Conservation (phyloP, 2,329 filamentous ascomycete species). For the Sphaerulina musiva region DNA sequence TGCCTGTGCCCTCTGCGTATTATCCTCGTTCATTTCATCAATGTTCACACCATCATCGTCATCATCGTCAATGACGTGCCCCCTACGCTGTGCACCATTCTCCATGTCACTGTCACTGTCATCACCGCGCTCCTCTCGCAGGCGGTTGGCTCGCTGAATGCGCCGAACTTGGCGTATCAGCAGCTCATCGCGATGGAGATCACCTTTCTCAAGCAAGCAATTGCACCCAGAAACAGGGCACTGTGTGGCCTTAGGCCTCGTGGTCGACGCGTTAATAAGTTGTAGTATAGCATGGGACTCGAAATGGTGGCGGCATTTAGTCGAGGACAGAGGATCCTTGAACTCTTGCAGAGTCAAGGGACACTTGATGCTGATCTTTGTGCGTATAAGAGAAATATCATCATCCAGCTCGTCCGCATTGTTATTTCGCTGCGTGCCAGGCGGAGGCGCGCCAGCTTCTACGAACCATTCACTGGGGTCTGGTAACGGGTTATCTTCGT, state of each 20-base stretch:
- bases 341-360: conserved; percentile 61
- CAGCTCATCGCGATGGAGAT: conserved; percentile 53
- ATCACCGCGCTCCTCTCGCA: conserved; percentile 41
- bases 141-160: conserved; percentile 42
- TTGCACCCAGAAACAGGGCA: conserved; percentile 63
- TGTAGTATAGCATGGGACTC: conserved; percentile 59
- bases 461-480: conserved; percentile 54
- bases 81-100: conserved; percentile 21
- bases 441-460: conserved; percentile 40
- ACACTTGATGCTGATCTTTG: conserved; percentile 61
- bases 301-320: conserved; percentile 65
- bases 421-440: conserved; percentile 35
- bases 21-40: conserved; percentile 8
- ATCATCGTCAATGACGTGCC: conserved; percentile 28
- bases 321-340: conserved; percentile 59
- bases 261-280: conserved; percentile 37
- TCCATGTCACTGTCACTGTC: conserved; percentile 25
- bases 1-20: conserved; percentile 4
- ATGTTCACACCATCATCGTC: conserved; percentile 24
- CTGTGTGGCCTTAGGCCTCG: conserved; percentile 37
- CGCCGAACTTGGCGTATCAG: conserved; percentile 55
- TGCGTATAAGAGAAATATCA: conserved; percentile 60
- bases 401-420: conserved; percentile 52
- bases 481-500: conserved; percentile 49
- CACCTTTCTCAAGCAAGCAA: conserved; percentile 45